These are phyloP conservation scores for Delonix regia DNA, from an alignment of 306 rosid genomes.

Conservation along the genomic window DNA sequence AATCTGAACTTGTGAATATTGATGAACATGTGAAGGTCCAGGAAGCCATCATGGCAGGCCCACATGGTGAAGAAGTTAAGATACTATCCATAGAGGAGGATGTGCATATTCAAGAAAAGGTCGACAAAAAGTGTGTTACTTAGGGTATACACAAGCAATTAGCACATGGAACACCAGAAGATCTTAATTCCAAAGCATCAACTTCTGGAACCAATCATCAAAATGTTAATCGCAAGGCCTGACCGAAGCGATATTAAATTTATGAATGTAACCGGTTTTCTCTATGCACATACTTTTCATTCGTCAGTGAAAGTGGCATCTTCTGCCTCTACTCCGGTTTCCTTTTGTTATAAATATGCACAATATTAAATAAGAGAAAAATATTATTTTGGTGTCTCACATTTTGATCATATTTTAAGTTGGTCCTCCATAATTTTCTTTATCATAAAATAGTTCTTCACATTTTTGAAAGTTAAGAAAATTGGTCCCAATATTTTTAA, in stretches of 20 bases:
- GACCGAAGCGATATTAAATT: background rate
- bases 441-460: too few species aligned
- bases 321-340: background rate
- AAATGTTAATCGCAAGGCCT: background rate
- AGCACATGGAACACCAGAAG: background rate
- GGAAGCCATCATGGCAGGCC: constrained; percentile 7
- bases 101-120: constrained; percentile 23
- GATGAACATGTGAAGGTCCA: constrained; percentile 24
- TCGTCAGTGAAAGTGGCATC: background rate
- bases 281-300: background rate
- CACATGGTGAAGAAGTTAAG: constrained; percentile 20
- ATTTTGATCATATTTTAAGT: too few species aligned
- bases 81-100: constrained; percentile 15
- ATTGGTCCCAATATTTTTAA: too few species aligned
- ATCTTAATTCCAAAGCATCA: background rate
- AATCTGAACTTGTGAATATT: background rate
- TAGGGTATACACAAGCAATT: background rate
- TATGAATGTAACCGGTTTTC: background rate
- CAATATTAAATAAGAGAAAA: too few species aligned
- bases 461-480: too few species aligned
- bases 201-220: constrained; percentile 4
- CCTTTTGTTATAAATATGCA: background rate
- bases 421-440: too few species aligned
- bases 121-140: background rate
- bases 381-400: too few species aligned